phyloP scores from a whole-genome alignment of 2,329 filamentous ascomycete genomes.

The Monosporascus cannonballus region DNA sequence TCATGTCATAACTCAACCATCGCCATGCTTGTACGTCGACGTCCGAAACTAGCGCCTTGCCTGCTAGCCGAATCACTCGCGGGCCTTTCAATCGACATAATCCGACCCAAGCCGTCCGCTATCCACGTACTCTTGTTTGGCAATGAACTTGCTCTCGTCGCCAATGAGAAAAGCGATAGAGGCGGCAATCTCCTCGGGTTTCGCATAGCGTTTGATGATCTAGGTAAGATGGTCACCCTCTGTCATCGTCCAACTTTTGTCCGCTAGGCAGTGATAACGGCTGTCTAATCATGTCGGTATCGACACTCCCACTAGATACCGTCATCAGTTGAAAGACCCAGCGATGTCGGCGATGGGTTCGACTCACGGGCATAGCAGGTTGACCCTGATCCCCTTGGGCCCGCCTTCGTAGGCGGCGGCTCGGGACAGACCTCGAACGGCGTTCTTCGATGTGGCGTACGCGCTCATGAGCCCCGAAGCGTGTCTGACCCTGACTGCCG shows the following conservation, averaged over 20 bases:
- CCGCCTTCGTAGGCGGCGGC: conserved; percentile 24
- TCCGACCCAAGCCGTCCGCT: conserved; percentile 14
- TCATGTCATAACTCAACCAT: too few species aligned
- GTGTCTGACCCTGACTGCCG: conserved; percentile 30
- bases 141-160: conserved; percentile 24
- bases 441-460: conserved; percentile 23
- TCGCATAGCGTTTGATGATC: conserved; percentile 21
- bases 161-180: conserved; percentile 23
- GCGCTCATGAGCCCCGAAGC: conserved; percentile 26
- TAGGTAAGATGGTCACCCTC: conserved; percentile 3
- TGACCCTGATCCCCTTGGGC: conserved; percentile 10
- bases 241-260: conserved; percentile 1
- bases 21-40: too few species aligned
- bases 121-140: conserved; percentile 17
- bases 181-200: conserved; percentile 23
- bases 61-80: too few species aligned
- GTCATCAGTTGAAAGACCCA: too few species aligned
- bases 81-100: neutral
- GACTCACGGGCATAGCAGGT: conserved; percentile 14
- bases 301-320: conserved; percentile 2
- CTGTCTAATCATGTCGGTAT: conserved; percentile 4
- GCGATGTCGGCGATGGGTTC: neutral
- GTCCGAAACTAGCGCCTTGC: too few species aligned
- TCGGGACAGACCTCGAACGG: conserved; percentile 20
- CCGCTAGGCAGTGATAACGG: conserved; percentile 4